These are phyloP conservation scores for Dentipellis fragilis DNA, from an alignment of 768 basidiomycete species.

Conservation along the genomic window DNA sequence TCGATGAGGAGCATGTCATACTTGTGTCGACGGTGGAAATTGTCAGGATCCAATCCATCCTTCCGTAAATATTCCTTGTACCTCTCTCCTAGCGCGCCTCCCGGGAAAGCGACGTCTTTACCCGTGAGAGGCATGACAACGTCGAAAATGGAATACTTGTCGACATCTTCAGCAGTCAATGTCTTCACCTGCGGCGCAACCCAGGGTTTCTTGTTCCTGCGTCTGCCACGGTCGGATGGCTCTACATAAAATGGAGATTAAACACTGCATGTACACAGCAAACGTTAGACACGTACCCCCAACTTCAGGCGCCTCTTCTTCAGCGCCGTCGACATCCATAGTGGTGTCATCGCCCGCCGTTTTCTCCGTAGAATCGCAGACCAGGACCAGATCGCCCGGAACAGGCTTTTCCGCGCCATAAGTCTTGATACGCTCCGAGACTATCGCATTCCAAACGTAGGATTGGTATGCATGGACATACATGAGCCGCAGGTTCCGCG, in stretches of 20 bases:
- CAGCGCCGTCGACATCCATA: slow-evolving; percentile 21
- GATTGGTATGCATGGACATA: slow-evolving; percentile 98
- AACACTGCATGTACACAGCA: too few relatives aligned
- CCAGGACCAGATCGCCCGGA: slow-evolving; percentile 87
- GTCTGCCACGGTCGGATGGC: slow-evolving; percentile 6
- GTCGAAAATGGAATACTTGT: slow-evolving; percentile 83
- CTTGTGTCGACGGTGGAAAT: slow-evolving; percentile 87
- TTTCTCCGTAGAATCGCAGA: slow-evolving; percentile 25
- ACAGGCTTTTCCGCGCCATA: slow-evolving; percentile 68
- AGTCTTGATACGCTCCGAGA: slow-evolving; percentile 82
- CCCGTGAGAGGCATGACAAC: slow-evolving; percentile 97
- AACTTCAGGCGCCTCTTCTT: slow-evolving; percentile 17
- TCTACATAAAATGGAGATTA: slow-evolving; percentile 3
- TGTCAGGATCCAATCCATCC: slow-evolving; percentile 87
- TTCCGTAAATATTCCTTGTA: slow-evolving; percentile 72
- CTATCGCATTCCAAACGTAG: slow-evolving; percentile 96
- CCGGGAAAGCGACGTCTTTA: slow-evolving; percentile 88
- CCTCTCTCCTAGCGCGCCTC: slow-evolving; percentile 74
- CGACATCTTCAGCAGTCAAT: slow-evolving; percentile 65
- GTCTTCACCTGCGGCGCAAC: slow-evolving; percentile 65
- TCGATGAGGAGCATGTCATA: slow-evolving; percentile 24
- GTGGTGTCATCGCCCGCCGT: slow-evolving; percentile 18
- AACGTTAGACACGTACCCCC: too few relatives aligned
- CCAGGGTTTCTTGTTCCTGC: slow-evolving; percentile 40
- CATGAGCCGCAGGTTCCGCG: slow-evolving; percentile 89